A percentile compares a stretch with the other conserved stretches of the same genome.
Conservation (phyloP, 2,329 filamentous ascomycete species). For the Trichoderma guizhouense region DNA sequence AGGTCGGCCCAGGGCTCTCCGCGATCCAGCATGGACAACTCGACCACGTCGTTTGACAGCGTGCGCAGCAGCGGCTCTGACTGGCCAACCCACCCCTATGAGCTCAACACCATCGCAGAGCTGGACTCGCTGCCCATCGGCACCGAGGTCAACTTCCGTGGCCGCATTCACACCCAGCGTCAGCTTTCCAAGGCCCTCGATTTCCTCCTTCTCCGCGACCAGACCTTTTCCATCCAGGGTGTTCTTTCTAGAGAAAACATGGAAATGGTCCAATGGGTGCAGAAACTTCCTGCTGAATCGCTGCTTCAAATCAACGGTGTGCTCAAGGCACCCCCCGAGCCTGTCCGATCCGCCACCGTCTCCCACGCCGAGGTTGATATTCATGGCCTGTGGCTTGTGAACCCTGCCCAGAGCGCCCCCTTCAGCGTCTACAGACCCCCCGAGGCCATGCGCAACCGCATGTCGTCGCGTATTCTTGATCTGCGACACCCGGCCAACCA, state of each 20-base stretch:
- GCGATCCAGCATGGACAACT: conserved; percentile 28
- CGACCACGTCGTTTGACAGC: conserved; percentile 35
- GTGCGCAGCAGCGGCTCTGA: conserved; percentile 35
- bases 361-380: conserved; percentile 75
- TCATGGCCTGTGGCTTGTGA: conserved; percentile 49
- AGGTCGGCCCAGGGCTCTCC: conserved; percentile 24
- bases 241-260: conserved; percentile 57
- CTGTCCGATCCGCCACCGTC: conserved; percentile 71
- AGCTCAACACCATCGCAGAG: conserved; percentile 39
- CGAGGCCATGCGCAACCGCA: conserved; percentile 64
- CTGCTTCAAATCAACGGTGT: conserved; percentile 74
- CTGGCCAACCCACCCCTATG: conserved; percentile 39
- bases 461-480: conserved; percentile 77
- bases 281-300: conserved; percentile 74
- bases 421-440: conserved; percentile 61
- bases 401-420: conserved; percentile 46
- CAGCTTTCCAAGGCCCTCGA: conserved; percentile 78
- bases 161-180: conserved; percentile 59
- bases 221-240: conserved; percentile 78
- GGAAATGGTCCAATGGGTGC: conserved; percentile 84
- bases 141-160: conserved; percentile 41
- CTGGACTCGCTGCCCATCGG: conserved; percentile 37
- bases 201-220: conserved; percentile 83
- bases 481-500: conserved; percentile 83
- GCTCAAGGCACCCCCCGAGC: conserved; percentile 69